Percentiles rank a stretch among this genome's conserved stretches.
Conservation (phyloP, 805 yeast genomes). For the Lipomyces sp. region DNA sequence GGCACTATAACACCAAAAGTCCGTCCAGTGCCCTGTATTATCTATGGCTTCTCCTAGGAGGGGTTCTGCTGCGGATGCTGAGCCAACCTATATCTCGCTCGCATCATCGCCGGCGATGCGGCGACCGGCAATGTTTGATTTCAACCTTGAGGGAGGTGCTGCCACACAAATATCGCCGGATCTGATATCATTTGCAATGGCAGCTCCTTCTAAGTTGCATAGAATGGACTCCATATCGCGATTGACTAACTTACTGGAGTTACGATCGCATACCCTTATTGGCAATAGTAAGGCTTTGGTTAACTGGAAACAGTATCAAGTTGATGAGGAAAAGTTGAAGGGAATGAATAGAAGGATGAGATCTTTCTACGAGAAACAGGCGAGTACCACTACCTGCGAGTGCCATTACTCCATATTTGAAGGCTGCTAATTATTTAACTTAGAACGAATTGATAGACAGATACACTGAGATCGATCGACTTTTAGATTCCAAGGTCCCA, state of each 20-base stretch:
- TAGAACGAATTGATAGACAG: conserved; percentile 67
- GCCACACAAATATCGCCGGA: conserved; percentile 30
- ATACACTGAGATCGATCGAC: conserved; percentile 63
- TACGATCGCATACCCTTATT: conserved; percentile 52
- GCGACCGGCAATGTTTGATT: conserved; percentile 33
- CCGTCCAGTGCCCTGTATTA: not conserved
- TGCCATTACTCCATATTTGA: not conserved
- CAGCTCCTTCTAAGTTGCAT: conserved; percentile 33
- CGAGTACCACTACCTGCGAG: not conserved
- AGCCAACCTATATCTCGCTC: conserved; percentile 27
- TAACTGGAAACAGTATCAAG: conserved; percentile 49
- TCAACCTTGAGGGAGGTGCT: conserved; percentile 30
- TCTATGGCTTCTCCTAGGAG: conserved; percentile 25
- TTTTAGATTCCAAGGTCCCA: conserved; percentile 74
- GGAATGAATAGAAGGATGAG: conserved; percentile 43
- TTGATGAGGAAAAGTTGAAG: conserved; percentile 37
- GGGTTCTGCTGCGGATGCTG: conserved; percentile 6
- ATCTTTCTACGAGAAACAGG: conserved; percentile 59
- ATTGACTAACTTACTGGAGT: conserved; percentile 47
- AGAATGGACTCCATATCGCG: conserved; percentile 37
- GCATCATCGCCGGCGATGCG: conserved; percentile 34
- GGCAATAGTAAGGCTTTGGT: conserved; percentile 50
- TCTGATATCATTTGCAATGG: conserved; percentile 34
- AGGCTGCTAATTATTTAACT: conserved; percentile 16
- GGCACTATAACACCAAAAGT: not conserved